Evolutionary conservation across 768 basidiomycete species (phyloP).

Genomic region (Hericium erinaceus): DNA sequence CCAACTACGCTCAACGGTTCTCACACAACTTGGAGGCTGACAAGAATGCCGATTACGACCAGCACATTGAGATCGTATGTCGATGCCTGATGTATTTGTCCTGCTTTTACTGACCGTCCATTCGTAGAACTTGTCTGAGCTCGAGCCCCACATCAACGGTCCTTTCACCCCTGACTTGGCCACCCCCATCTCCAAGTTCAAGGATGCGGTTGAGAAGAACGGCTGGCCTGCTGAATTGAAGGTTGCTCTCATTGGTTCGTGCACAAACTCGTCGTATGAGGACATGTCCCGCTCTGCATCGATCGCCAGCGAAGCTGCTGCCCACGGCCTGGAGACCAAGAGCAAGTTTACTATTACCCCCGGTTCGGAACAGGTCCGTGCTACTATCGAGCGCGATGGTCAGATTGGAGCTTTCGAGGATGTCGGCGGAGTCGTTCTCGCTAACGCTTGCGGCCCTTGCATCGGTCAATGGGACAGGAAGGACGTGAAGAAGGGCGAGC

Average conservation of each 20-base stretch:
- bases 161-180: conserved; percentile 99
- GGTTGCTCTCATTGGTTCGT: conserved; percentile 96
- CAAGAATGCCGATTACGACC: conserved; percentile 85
- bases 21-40: conserved; percentile 87
- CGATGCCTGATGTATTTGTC: background rate
- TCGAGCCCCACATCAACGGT: conserved; percentile 99
- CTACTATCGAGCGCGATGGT: conserved; percentile 95
- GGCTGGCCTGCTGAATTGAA: conserved; percentile 95
- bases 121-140: conserved; percentile 80
- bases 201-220: conserved; percentile 85
- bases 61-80: conserved; percentile 83
- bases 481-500: conserved; percentile 94
- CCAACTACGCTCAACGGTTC: conserved; percentile 82
- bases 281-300: conserved; percentile 98
- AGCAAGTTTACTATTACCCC: conserved; percentile 98
- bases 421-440: conserved; percentile 88
- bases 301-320: conserved; percentile 81
- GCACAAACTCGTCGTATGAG: conserved; percentile 99
- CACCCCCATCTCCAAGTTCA: conserved; percentile 95
- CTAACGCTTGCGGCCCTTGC: conserved; percentile 98
- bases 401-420: conserved; percentile 81
- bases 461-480: conserved; percentile 98
- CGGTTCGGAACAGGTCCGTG: conserved; percentile 96
- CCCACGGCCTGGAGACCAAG: conserved; percentile 81
- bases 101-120: too few relatives aligned